A percentile compares a stretch with the other conserved stretches of the same genome.
Conservation (phyloP, 495 filamentous ascomycete species). For the Glarea lozoyensis region DNA sequence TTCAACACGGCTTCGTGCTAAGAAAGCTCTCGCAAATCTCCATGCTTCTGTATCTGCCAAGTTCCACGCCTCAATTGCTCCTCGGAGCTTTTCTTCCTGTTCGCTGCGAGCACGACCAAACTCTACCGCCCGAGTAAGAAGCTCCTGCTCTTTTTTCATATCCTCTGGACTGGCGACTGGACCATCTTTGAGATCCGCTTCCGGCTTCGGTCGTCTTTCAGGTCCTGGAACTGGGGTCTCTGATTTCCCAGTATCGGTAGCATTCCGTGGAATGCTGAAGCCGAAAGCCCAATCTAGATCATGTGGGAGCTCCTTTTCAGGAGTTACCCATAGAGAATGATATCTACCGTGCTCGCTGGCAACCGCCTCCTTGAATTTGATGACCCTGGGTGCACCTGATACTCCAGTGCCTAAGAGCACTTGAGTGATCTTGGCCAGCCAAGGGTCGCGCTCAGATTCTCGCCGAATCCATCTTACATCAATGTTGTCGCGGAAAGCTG, state of each 20-base stretch:
- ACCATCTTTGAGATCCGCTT: conserved; percentile 34
- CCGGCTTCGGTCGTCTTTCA: conserved; percentile 27
- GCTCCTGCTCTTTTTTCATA: conserved; percentile 42
- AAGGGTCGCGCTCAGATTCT: conserved; percentile 66
- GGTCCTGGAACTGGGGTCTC: conserved; percentile 33
- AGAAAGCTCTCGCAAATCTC: conserved; percentile 75
- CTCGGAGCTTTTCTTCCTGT: conserved; percentile 35
- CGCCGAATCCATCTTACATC: conserved; percentile 64
- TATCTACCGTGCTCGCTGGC: conserved; percentile 49
- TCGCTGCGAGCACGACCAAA: conserved; percentile 35
- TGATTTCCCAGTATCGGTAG: conserved; percentile 41
- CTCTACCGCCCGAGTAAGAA: conserved; percentile 52
- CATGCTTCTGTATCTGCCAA: conserved; percentile 88
- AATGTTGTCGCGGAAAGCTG: conserved; percentile 38
- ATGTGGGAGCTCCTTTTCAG: conserved; percentile 49
- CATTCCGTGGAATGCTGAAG: conserved; percentile 60
- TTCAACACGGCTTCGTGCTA: conserved; percentile 50
- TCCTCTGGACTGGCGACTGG: conserved; percentile 41
- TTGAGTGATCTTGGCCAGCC: conserved; percentile 66
- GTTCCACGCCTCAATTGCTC: conserved; percentile 84
- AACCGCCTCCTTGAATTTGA: conserved; percentile 74
- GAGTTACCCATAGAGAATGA: conserved; percentile 71
- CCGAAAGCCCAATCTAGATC: conserved; percentile 87
- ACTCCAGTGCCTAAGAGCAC: conserved; percentile 53
- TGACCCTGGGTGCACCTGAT: conserved; percentile 51